phyloP scores from a whole-genome alignment of 257 asterid species.

The Asclepias syriaca region DNA sequence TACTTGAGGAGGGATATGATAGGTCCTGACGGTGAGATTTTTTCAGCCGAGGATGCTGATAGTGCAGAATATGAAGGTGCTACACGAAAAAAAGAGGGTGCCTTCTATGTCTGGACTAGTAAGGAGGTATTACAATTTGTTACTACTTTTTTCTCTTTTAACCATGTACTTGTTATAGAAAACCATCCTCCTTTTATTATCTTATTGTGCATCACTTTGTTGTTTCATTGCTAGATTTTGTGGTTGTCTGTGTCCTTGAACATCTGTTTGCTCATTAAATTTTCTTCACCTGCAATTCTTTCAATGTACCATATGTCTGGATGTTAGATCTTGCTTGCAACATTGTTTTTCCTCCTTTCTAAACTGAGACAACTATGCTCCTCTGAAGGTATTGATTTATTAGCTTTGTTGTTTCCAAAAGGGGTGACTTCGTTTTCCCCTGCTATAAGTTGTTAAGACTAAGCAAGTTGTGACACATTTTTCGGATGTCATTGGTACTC shows the following conservation, averaged over 20 bases:
- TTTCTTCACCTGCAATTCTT: not conserved
- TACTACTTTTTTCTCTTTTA: not conserved
- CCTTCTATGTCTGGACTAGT: slow-evolving; percentile 82
- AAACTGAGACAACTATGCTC: not conserved
- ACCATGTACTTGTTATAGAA: not conserved
- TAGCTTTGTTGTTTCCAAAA: not conserved
- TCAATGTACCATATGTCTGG: not conserved
- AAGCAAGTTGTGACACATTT: not conserved
- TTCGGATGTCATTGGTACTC: too few relatives aligned
- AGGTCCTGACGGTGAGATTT: slow-evolving; percentile 81
- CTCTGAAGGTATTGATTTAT: not conserved
- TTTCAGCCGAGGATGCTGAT: slow-evolving; percentile 97
- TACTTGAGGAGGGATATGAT: slow-evolving; percentile 93
- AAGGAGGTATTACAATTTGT: slow-evolving; percentile 47
- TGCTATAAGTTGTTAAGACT: not conserved
- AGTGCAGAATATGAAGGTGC: slow-evolving; percentile 84
- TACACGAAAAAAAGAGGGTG: slow-evolving; percentile 76
- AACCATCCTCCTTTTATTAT: not conserved
- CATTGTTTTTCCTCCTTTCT: not conserved
- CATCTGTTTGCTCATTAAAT: not conserved
- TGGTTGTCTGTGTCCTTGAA: not conserved
- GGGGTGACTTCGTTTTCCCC: too few relatives aligned
- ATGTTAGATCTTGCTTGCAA: not conserved
- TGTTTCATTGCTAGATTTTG: not conserved
- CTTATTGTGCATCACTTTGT: not conserved